Conservation (phyloP, 805 yeast genomes). For the Spathaspora girioi region DNA sequence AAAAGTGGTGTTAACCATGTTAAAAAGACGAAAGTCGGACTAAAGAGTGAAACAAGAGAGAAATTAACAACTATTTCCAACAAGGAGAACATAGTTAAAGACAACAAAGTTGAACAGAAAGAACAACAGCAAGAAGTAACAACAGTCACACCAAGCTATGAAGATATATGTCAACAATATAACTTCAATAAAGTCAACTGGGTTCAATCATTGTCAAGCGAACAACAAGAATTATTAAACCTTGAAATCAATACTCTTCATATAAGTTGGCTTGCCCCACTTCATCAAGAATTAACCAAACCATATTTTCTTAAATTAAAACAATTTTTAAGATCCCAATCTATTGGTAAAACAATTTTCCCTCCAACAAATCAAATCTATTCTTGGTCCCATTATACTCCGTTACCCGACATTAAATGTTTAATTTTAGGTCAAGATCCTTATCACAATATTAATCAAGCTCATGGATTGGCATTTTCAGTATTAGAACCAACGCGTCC, state of each 20-base stretch:
- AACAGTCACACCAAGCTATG: constrained; percentile 4
- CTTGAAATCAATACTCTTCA: constrained; percentile 72
- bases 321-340: constrained; percentile 42
- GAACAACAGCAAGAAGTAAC: constrained; percentile 3
- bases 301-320: constrained; percentile 81
- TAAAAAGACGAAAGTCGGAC: constrained; percentile 2
- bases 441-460: constrained; percentile 88
- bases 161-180: constrained; percentile 11
- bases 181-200: constrained; percentile 51
- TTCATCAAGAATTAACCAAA: constrained; percentile 71
- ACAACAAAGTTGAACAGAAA: background rate
- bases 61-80: background rate
- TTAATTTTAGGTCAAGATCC: constrained; percentile 95
- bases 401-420: constrained; percentile 68
- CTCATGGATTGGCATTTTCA: constrained; percentile 94
- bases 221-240: constrained; percentile 48
- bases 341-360: constrained; percentile 49
- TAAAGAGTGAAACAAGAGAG: background rate
- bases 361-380: constrained; percentile 79
- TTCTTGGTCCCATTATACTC: constrained; percentile 89
- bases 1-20: background rate
- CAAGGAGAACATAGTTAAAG: background rate
- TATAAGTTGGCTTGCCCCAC: constrained; percentile 69
- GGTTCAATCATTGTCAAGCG: constrained; percentile 45
- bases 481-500: constrained; percentile 76